Evolutionary conservation across 2,329 filamentous ascomycete genomes (phyloP).

Genomic region (Orbilia oligospora): DNA sequence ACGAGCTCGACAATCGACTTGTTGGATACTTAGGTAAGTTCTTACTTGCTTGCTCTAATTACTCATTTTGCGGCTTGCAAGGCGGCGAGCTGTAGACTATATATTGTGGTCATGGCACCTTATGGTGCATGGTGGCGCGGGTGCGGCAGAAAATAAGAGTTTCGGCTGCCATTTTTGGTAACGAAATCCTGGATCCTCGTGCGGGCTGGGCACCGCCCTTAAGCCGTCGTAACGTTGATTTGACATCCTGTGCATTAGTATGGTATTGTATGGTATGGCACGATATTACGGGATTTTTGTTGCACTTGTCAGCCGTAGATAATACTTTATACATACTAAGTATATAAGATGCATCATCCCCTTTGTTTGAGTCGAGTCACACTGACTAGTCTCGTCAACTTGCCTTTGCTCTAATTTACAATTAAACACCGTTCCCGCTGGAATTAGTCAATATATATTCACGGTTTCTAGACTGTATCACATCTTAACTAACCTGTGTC

Average conservation of each 20-base stretch:
- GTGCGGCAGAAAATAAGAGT: slow-evolving; percentile 31
- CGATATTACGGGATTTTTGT: not conserved
- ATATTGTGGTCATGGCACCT: too few relatives aligned
- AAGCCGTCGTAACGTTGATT: slow-evolving; percentile 3
- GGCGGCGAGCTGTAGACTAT: not conserved
- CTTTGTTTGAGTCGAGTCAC: not conserved
- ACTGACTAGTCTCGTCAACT: too few relatives aligned
- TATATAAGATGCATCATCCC: too few relatives aligned
- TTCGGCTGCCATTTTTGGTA: slow-evolving; percentile 51
- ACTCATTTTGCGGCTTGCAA: not conserved
- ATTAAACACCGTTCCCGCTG: not conserved
- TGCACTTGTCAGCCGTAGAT: slow-evolving; percentile 4
- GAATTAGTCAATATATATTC: not conserved
- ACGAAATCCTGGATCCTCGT: slow-evolving; percentile 11
- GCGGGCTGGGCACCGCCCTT: not conserved
- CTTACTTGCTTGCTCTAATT: too few relatives aligned
- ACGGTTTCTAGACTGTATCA: not conserved
- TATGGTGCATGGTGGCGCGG: slow-evolving; percentile 26
- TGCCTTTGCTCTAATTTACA: not conserved
- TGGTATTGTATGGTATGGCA: not conserved
- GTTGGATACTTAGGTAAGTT: not conserved
- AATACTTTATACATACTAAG: not conserved
- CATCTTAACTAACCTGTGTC: not conserved
- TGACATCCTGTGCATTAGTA: slow-evolving; percentile 14
- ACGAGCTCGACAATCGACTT: not conserved